These are phyloP conservation scores for Morella rubra DNA, from an alignment of 306 rosid genomes.

Conservation along the genomic window DNA sequence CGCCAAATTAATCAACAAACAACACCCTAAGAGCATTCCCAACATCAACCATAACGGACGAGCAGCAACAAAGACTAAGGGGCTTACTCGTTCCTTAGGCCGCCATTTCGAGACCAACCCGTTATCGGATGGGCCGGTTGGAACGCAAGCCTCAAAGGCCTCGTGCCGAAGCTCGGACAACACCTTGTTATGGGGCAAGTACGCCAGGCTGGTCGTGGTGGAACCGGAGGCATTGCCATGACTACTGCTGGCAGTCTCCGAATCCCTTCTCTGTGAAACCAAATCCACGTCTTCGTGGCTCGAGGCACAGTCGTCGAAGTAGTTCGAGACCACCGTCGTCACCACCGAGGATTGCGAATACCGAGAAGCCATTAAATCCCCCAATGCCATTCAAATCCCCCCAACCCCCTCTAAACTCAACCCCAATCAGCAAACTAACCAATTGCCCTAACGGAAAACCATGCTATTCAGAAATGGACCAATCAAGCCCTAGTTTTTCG, in stretches of 20 bases:
- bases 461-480: constrained; percentile 17
- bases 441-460: constrained; percentile 38
- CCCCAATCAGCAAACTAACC: constrained; percentile 28
- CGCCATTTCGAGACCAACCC: constrained; percentile 96
- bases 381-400: constrained; percentile 99
- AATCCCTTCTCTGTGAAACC: constrained; percentile 47
- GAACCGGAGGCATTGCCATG: constrained; percentile 49
- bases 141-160: constrained; percentile 69
- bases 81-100: constrained; percentile 83
- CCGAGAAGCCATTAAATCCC: constrained; percentile 91
- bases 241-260: constrained; percentile 60
- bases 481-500: constrained; percentile 1
- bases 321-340: constrained; percentile 48
- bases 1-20: background rate
- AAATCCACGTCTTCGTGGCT: constrained; percentile 46
- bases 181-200: constrained; percentile 71
- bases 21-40: background rate
- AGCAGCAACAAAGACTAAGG: background rate
- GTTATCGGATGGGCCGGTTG: constrained; percentile 70
- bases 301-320: constrained; percentile 50
- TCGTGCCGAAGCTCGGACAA: constrained; percentile 85
- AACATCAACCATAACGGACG: background rate
- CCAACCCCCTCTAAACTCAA: constrained; percentile 25
- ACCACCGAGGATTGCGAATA: constrained; percentile 80
- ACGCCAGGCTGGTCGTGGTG: constrained; percentile 73